Conservation (phyloP, 345 rosid genomes). For the Brassica nigra region DNA sequence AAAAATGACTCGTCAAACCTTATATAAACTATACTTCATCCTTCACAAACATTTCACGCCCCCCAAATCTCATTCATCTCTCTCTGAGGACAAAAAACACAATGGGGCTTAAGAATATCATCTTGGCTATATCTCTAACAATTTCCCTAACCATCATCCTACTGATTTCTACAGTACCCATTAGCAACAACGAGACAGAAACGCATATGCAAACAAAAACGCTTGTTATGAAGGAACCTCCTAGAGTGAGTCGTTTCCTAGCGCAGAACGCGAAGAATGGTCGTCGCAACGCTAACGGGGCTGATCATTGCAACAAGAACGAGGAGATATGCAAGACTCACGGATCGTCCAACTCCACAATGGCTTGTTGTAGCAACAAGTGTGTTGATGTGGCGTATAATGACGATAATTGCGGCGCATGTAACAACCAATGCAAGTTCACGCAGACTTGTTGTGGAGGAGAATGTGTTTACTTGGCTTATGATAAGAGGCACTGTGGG, state of each 20-base stretch:
- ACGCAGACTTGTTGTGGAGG: conserved; percentile 69
- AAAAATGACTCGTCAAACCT: neutral
- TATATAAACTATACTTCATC: conserved; percentile 28
- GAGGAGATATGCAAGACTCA: conserved; percentile 43
- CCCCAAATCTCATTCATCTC: conserved; percentile 20
- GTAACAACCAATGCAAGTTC: conserved; percentile 64
- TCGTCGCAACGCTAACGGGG: conserved; percentile 50
- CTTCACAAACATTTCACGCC: conserved; percentile 4
- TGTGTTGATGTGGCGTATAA: conserved; percentile 55
- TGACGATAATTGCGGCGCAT: conserved; percentile 63
- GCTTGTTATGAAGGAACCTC: conserved; percentile 25
- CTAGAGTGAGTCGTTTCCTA: conserved; percentile 58
- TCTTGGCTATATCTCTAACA: conserved; percentile 52
- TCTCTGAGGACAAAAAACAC: neutral
- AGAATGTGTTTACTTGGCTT: conserved; percentile 51
- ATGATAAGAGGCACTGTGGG: conserved; percentile 78
- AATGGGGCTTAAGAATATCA: conserved; percentile 49
- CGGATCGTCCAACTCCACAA: conserved; percentile 32
- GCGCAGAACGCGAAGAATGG: conserved; percentile 27
- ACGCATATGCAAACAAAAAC: conserved; percentile 7
- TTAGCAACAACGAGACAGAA: conserved; percentile 15
- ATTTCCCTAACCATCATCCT: conserved; percentile 47
- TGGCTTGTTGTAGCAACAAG: conserved; percentile 74
- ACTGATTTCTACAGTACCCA: conserved; percentile 37
- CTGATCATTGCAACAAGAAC: conserved; percentile 62